Evolutionary conservation across 2,329 filamentous ascomycete species (phyloP).

Genomic region (Botrytis aclada): DNA sequence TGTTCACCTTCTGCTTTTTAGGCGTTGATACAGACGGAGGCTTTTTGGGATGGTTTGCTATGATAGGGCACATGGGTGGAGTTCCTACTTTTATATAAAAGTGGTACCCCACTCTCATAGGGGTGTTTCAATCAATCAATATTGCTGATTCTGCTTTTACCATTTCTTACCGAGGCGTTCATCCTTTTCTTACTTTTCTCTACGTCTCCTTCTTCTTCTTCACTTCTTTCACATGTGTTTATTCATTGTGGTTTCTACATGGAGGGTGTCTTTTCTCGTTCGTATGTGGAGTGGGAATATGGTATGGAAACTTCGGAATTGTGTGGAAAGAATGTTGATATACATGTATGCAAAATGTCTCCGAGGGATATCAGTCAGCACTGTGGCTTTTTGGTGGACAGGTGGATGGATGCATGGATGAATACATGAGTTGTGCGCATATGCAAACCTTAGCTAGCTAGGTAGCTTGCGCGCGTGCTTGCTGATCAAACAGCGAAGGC

Average conservation of each 20-base stretch:
- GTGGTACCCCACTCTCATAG: not conserved
- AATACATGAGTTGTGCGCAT: not conserved
- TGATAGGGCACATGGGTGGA: constrained; percentile 7
- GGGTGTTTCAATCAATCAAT: constrained; percentile 4
- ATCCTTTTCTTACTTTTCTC: not conserved
- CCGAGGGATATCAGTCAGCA: not conserved
- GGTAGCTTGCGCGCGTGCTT: not conserved
- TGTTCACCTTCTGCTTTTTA: constrained; percentile 13
- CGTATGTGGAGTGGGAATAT: not conserved
- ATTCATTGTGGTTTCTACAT: not conserved
- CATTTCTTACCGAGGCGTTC: not conserved
- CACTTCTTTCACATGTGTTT: constrained; percentile 3
- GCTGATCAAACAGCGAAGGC: no score
- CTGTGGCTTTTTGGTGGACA: not conserved
- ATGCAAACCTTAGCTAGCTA: not conserved
- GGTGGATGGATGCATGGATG: not conserved
- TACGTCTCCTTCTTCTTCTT: not conserved
- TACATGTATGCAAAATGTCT: not conserved
- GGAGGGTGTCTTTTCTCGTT: not conserved
- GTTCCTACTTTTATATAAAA: constrained; percentile 14
- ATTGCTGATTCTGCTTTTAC: not conserved
- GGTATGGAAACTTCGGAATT: not conserved
- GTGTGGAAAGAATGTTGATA: not conserved
- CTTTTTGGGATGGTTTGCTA: constrained; percentile 3
- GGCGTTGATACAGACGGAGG: constrained; percentile 16